phyloP scores from a whole-genome alignment of 2,329 filamentous ascomycete species.

The Coniochaeta hoffmannii region DNA sequence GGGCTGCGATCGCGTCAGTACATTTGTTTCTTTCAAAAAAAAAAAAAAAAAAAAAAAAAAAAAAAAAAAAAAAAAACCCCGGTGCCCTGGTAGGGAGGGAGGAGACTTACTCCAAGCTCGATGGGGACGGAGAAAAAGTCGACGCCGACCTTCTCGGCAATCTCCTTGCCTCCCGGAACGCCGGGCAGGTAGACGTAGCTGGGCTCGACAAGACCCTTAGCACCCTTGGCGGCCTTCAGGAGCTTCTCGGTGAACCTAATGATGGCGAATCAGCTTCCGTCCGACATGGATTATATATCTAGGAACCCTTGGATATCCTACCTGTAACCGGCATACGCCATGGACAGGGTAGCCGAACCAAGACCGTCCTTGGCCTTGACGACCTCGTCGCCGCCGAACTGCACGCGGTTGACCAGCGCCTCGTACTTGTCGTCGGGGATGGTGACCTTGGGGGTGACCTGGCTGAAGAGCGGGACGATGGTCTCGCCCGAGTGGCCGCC shows the following conservation, averaged over 20 bases:
- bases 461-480: conserved; percentile 95
- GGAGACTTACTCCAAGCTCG: conserved; percentile 77
- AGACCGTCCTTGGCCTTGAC: conserved; percentile 81
- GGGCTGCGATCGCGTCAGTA: conserved; percentile 44
- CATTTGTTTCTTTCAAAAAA: too few species aligned
- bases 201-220: conserved; percentile 89
- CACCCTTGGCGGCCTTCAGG: conserved; percentile 78
- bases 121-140: conserved; percentile 97
- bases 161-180: conserved; percentile 77
- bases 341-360: conserved; percentile 76
- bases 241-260: conserved; percentile 89
- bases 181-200: conserved; percentile 94
- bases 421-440: conserved; percentile 89
- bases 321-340: conserved; percentile 91
- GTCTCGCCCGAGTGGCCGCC: conserved; percentile 97
- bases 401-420: conserved; percentile 85
- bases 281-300: background rate
- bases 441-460: conserved; percentile 68
- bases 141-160: conserved; percentile 73
- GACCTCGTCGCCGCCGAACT: conserved; percentile 95
- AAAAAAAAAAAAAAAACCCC: too few species aligned
- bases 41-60: background rate
- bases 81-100: background rate
- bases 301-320: conserved; percentile 32
- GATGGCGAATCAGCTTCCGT: background rate